Evolutionary conservation across 805 yeast species (phyloP), one percentile per base, ranked within the genome.

Genomic region (Lipomyces kockii): DNA sequence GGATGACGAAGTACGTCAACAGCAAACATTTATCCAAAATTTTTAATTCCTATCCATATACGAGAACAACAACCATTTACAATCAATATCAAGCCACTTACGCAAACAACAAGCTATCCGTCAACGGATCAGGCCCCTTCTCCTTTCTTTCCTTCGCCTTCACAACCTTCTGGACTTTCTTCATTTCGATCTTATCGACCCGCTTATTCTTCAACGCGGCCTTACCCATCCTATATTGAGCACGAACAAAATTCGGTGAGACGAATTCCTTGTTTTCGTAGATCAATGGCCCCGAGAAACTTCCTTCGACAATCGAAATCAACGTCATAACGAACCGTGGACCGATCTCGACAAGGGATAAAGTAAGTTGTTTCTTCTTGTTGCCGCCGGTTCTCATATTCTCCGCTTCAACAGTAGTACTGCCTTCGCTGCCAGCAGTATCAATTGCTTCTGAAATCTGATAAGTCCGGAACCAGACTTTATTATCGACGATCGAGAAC

Each of bases 251-350:
- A 83, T 95, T 95, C 72, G 99, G 99, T 68, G 97, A 91, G 59
- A 95, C 97, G 79, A 91, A 95, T 80, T 94, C 95, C 83, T 91
- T 93, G 83, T 95, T 95, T 77, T 95, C 98, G 80, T 91, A 95
- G 72, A 95, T 92, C 84, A 93, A 92, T 71, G 98, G 97, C 25
- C 99, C 99, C 65, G 97, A 94, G 75, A 95, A 95, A 1, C 98
- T 92, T 60, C 99, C 99, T 82, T 95, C 98, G 71, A 94, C 84
- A 62, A 95, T 87, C 67, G 96, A 88, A 73, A 95, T 93, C 71
- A 89, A 88, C 2, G 98, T 94, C 82, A 95, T 84, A 43, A 95
- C 98, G 72, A 92, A 89, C 79, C 99, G 86, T 62, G 99, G 99
- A 2, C 99, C 99, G 73, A 95, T 92, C 82, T 95, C 99, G 66